Evolutionary conservation across 176 grass and related monocot species (phyloP), one percentile per base, ranked within the genome.

Genomic region (Musa schizocarpa): DNA sequence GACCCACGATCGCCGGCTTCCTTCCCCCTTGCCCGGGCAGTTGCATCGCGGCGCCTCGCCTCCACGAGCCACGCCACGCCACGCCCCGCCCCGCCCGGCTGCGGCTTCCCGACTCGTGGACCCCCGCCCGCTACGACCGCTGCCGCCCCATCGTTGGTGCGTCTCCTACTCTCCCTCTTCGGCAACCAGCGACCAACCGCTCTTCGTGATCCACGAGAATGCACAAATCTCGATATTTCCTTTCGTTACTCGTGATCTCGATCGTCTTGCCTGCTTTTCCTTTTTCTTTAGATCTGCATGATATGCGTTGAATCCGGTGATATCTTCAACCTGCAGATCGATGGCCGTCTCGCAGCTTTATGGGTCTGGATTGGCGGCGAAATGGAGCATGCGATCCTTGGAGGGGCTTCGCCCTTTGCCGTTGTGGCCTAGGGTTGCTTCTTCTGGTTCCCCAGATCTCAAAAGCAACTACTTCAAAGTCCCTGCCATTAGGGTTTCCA

Each of bases 391-490:
- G 16, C 8, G 17, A 70, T 25, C 43, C 13, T 0, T 68, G 17
- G 77, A 82, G 81, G 20, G 86, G 81, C 49, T 68, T 67, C 63
- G 12, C 64, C 63, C 13, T 54, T 25, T 22, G 29, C 65, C 3
- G 21, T 76, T 79, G 8, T n/a, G 67, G 70, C 50, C 8, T 57
- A 74, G 61, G 65, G 8, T 74, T 64, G 17, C 75, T 1, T 64
- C 65, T 52, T 75, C 70, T 11, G 63, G 11, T 80, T 29, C 27
- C 52, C 13, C 43, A 57, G 65, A 54, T 1, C 2, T 70, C 26
- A 54, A 49, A 13, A 49, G 25, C 63, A 79, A 29, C 0, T 49
- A 11, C 24, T 50, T 12, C 29, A 76, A 61, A 63, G 2, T 68
- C 65, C 50, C 62, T 19, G 1, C 21, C 11, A 52, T 1, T 53